Evolutionary conservation across 257 asterid genomes (phyloP), one percentile per base, ranked within the genome.

Genomic region (Solanum appendiculatum): DNA sequence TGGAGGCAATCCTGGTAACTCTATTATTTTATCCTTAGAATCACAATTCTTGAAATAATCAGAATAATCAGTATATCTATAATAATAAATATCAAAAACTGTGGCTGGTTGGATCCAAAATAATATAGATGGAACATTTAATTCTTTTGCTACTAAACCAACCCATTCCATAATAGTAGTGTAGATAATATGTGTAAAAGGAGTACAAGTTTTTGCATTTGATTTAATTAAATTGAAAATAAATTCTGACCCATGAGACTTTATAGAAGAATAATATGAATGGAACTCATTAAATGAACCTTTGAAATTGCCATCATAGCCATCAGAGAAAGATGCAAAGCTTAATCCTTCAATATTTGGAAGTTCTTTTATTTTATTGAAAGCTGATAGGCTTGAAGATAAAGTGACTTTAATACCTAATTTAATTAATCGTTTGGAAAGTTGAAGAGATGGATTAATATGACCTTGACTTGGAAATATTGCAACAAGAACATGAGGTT

Each of bases 381-480:
- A 63, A 63, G 83, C 88, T 3, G 27, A 40, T 39, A 60, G 7
- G 48, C 85, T 70, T 0, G 87, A 69, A 3, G 83, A 40, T 27
- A 89, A 85, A 10, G 88, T 89, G 23, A 87, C 74, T 15, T 89
- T 20, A 1, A 69, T 36, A 3, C 89, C 91, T 39, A 66, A 11
- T 5, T 39, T 40, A 10, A 87, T 23, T 6, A 89, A 70, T 39
- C 9, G 54, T 25, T 87, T 82, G 3, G 91, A 63, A 2, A 89
- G 25, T 31, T 73, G 88, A 42, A 89, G 86, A 27, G 80, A 21
- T 10, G 91, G 88, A 56, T 89, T 89, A 78, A 89, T 85, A 34
- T 87, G 91, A 34, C 91, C 89, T 73, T 89, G 91, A 6, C 51
- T 88, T 5, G 91, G 88, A 44, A 87, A 89, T 68, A 88, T 44